Conservation (phyloP, 1,139 yeast species). For the Torulaspora pretoriensis region DNA sequence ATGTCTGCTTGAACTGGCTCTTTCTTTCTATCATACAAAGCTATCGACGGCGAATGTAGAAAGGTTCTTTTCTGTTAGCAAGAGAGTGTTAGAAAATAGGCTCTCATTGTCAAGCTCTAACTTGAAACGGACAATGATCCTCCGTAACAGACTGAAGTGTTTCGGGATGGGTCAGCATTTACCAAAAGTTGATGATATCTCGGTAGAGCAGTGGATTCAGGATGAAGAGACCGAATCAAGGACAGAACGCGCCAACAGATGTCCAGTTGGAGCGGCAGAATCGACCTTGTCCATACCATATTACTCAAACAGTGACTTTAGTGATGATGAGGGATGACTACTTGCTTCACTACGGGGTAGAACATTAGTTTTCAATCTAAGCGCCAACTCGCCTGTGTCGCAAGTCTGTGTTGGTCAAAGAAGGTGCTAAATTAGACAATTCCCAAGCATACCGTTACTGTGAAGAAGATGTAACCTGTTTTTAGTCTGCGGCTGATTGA, state of each 20-base stretch:
- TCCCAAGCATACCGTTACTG: no score
- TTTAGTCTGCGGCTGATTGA: no score
- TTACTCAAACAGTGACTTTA: conserved; percentile 1
- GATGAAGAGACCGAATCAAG: conserved; percentile 4
- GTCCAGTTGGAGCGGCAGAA: background rate
- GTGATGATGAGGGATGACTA: background rate
- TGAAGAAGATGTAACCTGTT: no score
- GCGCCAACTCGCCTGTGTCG: no score
- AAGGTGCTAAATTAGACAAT: no score
- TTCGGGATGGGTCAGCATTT: conserved; percentile 10
- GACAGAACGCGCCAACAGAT: background rate
- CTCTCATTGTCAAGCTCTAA: conserved; percentile 13
- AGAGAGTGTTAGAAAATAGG: conserved; percentile 11
- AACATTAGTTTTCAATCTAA: no score
- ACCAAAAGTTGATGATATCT: conserved; percentile 3
- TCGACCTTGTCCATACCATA: background rate
- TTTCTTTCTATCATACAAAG: conserved; percentile 13
- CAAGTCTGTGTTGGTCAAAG: no score
- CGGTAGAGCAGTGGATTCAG: conserved; percentile 12
- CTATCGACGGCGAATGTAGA: conserved; percentile 15
- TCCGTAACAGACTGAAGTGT: conserved; percentile 15
- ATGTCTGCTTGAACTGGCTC: conserved; percentile 12
- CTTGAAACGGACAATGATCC: conserved; percentile 15
- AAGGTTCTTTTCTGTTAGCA: conserved; percentile 14
- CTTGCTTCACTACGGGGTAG: no score